Base-by-base conservation (phyloP, 129 eudicot species). In the Silybum marianum region DNA sequence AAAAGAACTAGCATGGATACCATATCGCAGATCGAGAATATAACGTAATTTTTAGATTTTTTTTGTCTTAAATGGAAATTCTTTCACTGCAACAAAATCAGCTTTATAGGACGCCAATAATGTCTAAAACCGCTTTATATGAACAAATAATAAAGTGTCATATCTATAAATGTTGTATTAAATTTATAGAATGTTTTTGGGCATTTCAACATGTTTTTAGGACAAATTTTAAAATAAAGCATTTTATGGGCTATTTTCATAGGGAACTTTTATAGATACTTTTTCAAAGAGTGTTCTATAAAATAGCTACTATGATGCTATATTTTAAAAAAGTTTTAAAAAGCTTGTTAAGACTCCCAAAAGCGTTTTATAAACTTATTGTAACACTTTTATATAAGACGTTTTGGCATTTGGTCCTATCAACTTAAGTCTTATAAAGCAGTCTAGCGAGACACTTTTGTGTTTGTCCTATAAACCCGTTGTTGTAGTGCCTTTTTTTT, bases 11-110 rank as follows among this genome's bases (percentile, higher is more conserved):
- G 83, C 83, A 60, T 48, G 44, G 86, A 73, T 71, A 81, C 80
- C 78, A 85, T 82, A 19, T 66, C 88, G 24, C 84, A 87, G 70
- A 81, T 90, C 8, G 93, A 89, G 75, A 83, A 72, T 60, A 88
- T 84, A 88, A 82, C 60, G 98, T 94, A 88, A 86, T 38, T 22
- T 23, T 83, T 24, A 77, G 11, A 73, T 11, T n/a, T 39, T n/a
- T 39, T 69, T 13, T 54, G 5, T 77, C 2, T 16, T 36, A 25
- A 9, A 54, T 60, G 1, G 4, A 32, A 9, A 51, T 76, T 34
- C 18, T 36, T 18, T 32, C n/a, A 13, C 19, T 48, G 60, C 19
- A 13, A 48, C n/a, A 14, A 46, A 46, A 46, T 46, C 18, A 4
- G 58, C 18, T 46, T 46, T 46, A 46, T 46, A 46, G 18, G 58